Conservation (phyloP, 2,329 filamentous ascomycete species). For the Emydomyces testavorans region DNA sequence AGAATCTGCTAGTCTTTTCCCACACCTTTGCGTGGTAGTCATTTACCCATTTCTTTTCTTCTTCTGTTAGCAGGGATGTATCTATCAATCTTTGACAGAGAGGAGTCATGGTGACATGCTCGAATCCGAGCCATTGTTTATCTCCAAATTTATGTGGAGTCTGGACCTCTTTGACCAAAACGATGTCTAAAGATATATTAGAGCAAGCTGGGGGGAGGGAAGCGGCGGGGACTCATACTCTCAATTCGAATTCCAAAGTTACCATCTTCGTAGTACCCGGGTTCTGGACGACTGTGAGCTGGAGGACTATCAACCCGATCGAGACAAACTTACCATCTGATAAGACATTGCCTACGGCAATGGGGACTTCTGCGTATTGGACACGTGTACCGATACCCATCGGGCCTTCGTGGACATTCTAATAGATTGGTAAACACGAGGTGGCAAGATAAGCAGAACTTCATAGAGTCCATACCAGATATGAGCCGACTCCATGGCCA, state of each 20-base stretch:
- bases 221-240: conserved; percentile 37
- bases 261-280: conserved; percentile 94
- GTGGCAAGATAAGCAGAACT: not conserved
- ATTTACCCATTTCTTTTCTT: conserved; percentile 79
- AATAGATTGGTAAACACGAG: conserved; percentile 16
- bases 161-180: conserved; percentile 79
- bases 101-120: conserved; percentile 94
- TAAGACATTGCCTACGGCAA: conserved; percentile 85
- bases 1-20: conserved; percentile 67
- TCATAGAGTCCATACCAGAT: conserved; percentile 41
- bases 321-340: conserved; percentile 50
- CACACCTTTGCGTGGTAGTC: conserved; percentile 70
- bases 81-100: conserved; percentile 87
- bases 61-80: conserved; percentile 53
- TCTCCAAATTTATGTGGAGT: conserved; percentile 83
- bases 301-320: not conserved
- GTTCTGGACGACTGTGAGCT: conserved; percentile 44
- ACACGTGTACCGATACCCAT: conserved; percentile 90
- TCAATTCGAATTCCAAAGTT: conserved; percentile 92
- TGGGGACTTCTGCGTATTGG: conserved; percentile 79
- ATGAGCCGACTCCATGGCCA: conserved; percentile 90
- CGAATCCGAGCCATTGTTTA: conserved; percentile 87
- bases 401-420: conserved; percentile 91
- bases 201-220: not conserved
- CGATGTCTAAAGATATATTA: conserved; percentile 48